Evolutionary conservation across 2,329 filamentous ascomycete genomes (phyloP).

Genomic region (Elsinoe fawcettii): DNA sequence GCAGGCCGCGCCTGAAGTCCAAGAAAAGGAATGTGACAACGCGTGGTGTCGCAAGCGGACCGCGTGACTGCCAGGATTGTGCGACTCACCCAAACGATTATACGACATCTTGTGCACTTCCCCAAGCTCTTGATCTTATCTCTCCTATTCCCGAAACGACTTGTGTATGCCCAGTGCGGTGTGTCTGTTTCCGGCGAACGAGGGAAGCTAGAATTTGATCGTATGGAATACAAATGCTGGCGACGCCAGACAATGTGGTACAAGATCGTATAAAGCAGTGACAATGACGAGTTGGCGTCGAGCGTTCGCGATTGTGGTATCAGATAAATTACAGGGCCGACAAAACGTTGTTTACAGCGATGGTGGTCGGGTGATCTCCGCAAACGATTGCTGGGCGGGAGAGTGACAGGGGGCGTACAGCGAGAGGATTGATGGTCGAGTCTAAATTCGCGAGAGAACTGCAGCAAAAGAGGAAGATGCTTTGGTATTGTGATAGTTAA

Average conservation of each 20-base stretch:
- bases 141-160: background rate
- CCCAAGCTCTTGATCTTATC: background rate
- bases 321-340: slow-evolving; percentile 10
- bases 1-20: background rate
- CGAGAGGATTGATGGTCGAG: background rate
- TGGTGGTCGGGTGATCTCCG: slow-evolving; percentile 8
- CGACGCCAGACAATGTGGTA: background rate
- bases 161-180: background rate
- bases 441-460: background rate
- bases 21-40: background rate
- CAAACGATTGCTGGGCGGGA: slow-evolving; percentile 5
- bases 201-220: background rate
- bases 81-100: slow-evolving; percentile 61
- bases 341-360: slow-evolving; percentile 11
- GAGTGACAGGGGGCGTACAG: background rate
- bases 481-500: background rate
- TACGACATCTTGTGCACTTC: slow-evolving; percentile 52
- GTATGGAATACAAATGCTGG: background rate
- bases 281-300: slow-evolving; percentile 5
- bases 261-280: background rate
- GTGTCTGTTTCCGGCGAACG: background rate
- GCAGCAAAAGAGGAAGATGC: background rate
- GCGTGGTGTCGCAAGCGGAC: background rate
- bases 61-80: background rate
- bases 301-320: slow-evolving; percentile 6